These are phyloP conservation scores for Ambrosia artemisiifolia DNA, from an alignment of 129 eudicot species.

Conservation along the genomic window DNA sequence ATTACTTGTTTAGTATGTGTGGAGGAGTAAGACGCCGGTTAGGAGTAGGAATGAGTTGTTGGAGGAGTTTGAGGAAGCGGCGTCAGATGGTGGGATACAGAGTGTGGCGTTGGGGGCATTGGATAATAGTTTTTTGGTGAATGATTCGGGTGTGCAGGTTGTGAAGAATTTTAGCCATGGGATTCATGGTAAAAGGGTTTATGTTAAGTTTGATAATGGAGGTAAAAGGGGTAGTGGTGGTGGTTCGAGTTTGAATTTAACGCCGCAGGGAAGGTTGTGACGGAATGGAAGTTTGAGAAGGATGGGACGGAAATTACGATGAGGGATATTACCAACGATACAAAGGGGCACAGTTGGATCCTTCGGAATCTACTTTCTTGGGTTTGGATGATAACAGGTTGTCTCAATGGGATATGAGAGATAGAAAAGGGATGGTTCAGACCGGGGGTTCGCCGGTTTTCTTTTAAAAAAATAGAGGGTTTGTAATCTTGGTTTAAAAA, in stretches of 20 bases:
- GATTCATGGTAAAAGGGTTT: slow-evolving; percentile 92
- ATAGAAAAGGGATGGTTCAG: slow-evolving; percentile 80
- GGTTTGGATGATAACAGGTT: slow-evolving; percentile 82
- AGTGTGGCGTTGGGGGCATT: slow-evolving; percentile 89
- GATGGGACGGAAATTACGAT: slow-evolving; percentile 83
- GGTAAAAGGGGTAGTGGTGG: slow-evolving; percentile 29
- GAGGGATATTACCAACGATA: slow-evolving; percentile 85
- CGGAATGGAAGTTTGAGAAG: slow-evolving; percentile 89
- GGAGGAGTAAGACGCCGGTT: slow-evolving; percentile 41
- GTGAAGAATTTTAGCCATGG: slow-evolving; percentile 97
- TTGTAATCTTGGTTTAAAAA: no score
- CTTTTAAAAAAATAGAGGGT: no score
- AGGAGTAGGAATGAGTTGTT: slow-evolving; percentile 54
- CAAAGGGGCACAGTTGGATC: slow-evolving; percentile 89
- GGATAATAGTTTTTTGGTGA: slow-evolving; percentile 88
- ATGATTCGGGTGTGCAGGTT: slow-evolving; percentile 82
- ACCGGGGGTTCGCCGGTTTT: slow-evolving; percentile 64
- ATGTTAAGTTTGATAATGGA: slow-evolving; percentile 69
- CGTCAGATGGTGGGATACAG: slow-evolving; percentile 70
- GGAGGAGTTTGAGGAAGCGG: slow-evolving; percentile 89
- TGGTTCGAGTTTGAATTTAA: slow-evolving; percentile 18
- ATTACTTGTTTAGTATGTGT: slow-evolving; percentile 19
- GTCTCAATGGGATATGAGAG: slow-evolving; percentile 99
- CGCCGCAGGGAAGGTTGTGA: slow-evolving; percentile 87
- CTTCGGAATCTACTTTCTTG: slow-evolving; percentile 81